Percentiles rank a stretch among this genome's conserved stretches.
These are phyloP conservation scores for Yamagishiella unicocca DNA, from an alignment of 139 green algal genomes.

Conservation along the genomic window DNA sequence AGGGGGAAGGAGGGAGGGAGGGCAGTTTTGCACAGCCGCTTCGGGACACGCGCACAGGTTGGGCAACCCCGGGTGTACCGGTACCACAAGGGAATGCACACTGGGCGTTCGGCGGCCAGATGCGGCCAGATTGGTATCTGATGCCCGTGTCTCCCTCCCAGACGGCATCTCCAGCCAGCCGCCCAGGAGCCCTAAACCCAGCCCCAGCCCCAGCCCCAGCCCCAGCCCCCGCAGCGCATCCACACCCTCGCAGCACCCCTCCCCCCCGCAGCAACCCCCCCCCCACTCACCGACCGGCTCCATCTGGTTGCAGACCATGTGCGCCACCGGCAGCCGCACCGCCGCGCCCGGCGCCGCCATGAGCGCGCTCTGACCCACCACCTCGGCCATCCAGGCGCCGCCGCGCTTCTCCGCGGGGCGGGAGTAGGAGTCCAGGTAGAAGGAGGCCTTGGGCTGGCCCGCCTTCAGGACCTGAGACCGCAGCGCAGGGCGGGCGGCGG, in stretches of 20 bases:
- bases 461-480: conserved; percentile 24
- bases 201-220: too few species aligned
- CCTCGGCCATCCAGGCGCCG: conserved; percentile 97
- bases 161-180: too few species aligned
- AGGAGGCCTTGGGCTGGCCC: conserved; percentile 80
- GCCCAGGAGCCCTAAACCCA: too few species aligned
- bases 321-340: conserved; percentile 92
- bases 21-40: too few species aligned
- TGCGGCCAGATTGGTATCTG: too few species aligned
- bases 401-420: conserved; percentile 95
- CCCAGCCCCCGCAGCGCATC: too few species aligned
- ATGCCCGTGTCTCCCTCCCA: too few species aligned
- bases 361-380: conserved; percentile 72
- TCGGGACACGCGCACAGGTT: too few species aligned
- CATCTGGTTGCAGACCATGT: conserved; percentile 98
- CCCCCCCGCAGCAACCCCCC: background rate
- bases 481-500: background rate
- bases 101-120: too few species aligned
- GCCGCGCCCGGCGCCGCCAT: conserved; percentile 59
- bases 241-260: too few species aligned
- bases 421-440: conserved; percentile 96
- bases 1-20: background rate
- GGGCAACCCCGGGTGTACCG: too few species aligned
- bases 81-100: too few species aligned
- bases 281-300: conserved; percentile 83